Percentiles rank a stretch among this genome's conserved stretches.
Evolutionary conservation across 2,329 filamentous ascomycete genomes (phyloP).

Genomic region (Camillea tinctor): DNA sequence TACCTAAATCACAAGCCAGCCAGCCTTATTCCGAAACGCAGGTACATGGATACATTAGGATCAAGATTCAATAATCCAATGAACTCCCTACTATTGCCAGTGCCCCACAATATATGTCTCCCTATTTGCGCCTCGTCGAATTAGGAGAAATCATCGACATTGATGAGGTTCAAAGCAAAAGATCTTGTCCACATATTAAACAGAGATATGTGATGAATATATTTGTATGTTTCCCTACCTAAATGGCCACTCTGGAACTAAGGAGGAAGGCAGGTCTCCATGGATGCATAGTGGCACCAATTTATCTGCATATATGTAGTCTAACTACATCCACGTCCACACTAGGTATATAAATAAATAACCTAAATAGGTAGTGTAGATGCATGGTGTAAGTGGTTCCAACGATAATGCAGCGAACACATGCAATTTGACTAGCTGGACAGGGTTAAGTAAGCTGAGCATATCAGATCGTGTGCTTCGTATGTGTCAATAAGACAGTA

Average conservation of each 20-base stretch:
- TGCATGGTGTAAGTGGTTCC: no score
- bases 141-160: not conserved
- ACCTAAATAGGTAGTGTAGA: no score
- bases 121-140: not conserved
- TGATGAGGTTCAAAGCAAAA: no score
- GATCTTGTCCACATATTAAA: no score
- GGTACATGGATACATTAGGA: not conserved
- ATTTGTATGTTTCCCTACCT: not conserved
- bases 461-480: no score
- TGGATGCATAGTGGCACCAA: not conserved
- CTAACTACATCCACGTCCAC: no score
- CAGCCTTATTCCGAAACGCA: not conserved
- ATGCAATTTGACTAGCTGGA: no score
- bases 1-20: not conserved
- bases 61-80: not conserved
- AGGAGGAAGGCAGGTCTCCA: not conserved
- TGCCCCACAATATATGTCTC: not conserved
- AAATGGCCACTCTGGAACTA: not conserved
- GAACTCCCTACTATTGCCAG: not conserved
- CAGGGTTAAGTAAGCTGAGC: no score
- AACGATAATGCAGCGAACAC: no score
- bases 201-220: not conserved
- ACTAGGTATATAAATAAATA: no score
- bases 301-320: no score
- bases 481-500: no score